These are phyloP conservation scores for Barnettozyma populi DNA, from an alignment of 805 yeast species.

Conservation along the genomic window DNA sequence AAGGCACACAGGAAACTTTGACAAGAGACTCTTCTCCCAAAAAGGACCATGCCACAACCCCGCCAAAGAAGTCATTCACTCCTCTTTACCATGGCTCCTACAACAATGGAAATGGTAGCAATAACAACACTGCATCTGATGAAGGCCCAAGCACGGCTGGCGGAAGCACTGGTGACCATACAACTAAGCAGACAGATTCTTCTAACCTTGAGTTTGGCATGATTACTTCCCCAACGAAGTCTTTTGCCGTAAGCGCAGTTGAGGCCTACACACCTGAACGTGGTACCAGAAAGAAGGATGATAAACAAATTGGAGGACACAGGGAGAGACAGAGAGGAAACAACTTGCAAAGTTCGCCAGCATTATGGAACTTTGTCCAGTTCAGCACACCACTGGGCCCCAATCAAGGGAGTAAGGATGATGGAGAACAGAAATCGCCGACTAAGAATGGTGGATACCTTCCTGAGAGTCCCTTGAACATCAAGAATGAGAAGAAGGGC, in stretches of 20 bases:
- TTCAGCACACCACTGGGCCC: constrained; percentile 42
- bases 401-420: constrained; percentile 15
- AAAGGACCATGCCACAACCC: constrained; percentile 11
- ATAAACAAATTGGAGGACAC: background rate
- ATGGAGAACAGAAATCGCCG: constrained; percentile 14
- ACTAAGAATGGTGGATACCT: constrained; percentile 14
- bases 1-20: constrained; percentile 7
- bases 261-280: constrained; percentile 66
- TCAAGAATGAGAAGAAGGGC: constrained; percentile 10
- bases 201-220: constrained; percentile 21
- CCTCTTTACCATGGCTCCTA: constrained; percentile 7
- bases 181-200: constrained; percentile 2
- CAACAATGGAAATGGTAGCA: constrained; percentile 6
- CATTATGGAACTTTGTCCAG: constrained; percentile 89
- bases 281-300: constrained; percentile 29
- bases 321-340: constrained; percentile 16
- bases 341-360: constrained; percentile 57
- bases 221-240: constrained; percentile 33
- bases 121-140: constrained; percentile 12
- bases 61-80: constrained; percentile 12
- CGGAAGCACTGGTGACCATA: constrained; percentile 1
- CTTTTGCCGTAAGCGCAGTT: constrained; percentile 43
- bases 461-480: constrained; percentile 22
- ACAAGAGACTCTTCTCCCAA: constrained; percentile 17
- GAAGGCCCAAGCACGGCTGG: constrained; percentile 7